Evolutionary conservation across 257 asterid genomes (phyloP), one percentile per base, ranked within the genome.

Genomic region (Nicotiana noctiflora): DNA sequence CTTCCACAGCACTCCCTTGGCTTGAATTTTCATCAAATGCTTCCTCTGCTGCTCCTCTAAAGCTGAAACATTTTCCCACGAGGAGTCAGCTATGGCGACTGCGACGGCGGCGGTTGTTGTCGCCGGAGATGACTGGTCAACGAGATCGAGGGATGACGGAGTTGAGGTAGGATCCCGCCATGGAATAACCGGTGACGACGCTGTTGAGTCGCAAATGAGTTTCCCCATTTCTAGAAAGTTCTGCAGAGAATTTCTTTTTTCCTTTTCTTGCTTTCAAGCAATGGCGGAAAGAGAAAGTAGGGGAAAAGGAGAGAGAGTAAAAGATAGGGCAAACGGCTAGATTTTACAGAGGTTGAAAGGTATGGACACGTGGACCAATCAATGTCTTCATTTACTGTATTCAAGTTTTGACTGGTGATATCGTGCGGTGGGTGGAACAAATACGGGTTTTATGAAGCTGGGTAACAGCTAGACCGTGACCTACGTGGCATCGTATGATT

Each of bases 1-100:
- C 87, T 91, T 93, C 99, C 99, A 95, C 15, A 95, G 81, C 17
- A 95, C 93, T 5, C 99, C 99, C 81, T 91, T 95, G 4, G 81
- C 77, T 53, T 91, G 91, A 19, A 95, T 89, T 19, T 88, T 91
- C 57, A 83, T 80, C 46, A 95, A 68, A 67, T 90, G 91, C 84
- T 90, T 86, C 89, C 81, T 90, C 84, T 93, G 98, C 83, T 91
- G 97, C 29, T 95, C 97, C 64, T 91, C 98, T 81, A 95, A 82
- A 3, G 97, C 96, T 0, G 89, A 83, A 21, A 95, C 98, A 62
- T 87, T 88, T 17, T 95, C 95, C 98, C 97, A 95, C 0, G 85
- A 34, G 25, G 84, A 31, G 40, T 83, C 65, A 23, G 53, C 59
- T 66, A 83, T 3, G 70, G 84, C 76, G 59, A 62, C 75, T 83